Base-by-base conservation (phyloP, 2,329 filamentous ascomycete species). In the Ambrosiella beaveri region DNA sequence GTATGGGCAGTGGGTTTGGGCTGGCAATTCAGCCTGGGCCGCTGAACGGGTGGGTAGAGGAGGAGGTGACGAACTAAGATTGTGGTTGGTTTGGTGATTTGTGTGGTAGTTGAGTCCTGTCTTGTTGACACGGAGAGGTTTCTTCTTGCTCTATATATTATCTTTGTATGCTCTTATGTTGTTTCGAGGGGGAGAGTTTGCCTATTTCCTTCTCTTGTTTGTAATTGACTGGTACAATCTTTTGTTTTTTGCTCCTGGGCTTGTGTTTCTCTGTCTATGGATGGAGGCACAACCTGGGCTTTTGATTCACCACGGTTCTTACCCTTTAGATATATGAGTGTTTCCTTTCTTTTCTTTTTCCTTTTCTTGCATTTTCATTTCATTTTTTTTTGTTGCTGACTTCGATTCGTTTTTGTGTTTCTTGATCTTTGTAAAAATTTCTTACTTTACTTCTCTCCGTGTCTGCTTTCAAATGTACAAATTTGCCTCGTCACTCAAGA, bases 21-120 rank as follows among this genome's bases (percentile, higher is more conserved):
- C 72, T 84, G 11, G 79, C 78, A 41, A 81, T 84, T 57, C 79
- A 82, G 65, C 76, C 79, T 61, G 78, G 78, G 6, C 37, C 51
- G 37, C 68, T 84, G 63, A 83, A 82, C 63, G 81, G 81, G 57
- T 85, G 81, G 81, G 79, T 80, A 40, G 81, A 84, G 68, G 81
- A 84, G 66, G 79, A 82, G 67, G 77, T 82, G 62, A 75, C 76
- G 60, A 81, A 81, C 70, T 82, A 69, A 71, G n/a, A 15, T n/a
- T 15, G 15, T 53, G 8, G 35, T 40, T 4, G 11, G 35, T 15
- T 27, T 38, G 40, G 40, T 27, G 44, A 17, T 47, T 47, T 47
- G 44, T 17, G 44, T 15, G 2, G n/a, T 8, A 5, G 44, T 8
- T 17, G 2, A 15, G 7, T 13, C n/a, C 62, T 61, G 50, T 62